phyloP scores from a whole-genome alignment of 169 alveolate genomes.

The Eimeria acervulina region DNA sequence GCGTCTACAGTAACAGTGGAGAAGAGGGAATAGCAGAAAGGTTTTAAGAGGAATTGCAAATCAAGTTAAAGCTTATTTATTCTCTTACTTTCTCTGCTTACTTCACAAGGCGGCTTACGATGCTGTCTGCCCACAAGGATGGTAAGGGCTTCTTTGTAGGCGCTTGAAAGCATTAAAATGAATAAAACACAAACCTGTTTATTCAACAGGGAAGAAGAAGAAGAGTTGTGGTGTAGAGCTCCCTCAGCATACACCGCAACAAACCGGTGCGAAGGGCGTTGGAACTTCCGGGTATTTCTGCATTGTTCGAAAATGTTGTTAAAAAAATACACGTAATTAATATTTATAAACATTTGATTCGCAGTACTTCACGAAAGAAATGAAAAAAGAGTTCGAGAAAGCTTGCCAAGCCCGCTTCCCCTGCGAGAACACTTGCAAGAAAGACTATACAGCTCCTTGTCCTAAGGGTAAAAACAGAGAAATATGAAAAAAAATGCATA shows the following conservation, averaged over 20 bases:
- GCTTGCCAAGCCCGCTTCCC: constrained; percentile 70
- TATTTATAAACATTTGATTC: background rate
- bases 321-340: background rate
- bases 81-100: background rate
- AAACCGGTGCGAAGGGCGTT: constrained; percentile 56
- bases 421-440: constrained; percentile 73
- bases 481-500: no score
- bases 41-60: no score
- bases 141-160: constrained; percentile 11
- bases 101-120: constrained; percentile 14
- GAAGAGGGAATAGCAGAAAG: no score
- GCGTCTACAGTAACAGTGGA: no score
- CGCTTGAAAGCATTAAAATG: no score
- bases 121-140: constrained; percentile 75
- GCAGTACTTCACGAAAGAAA: constrained; percentile 71
- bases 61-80: background rate
- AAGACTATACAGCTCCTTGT: constrained; percentile 51
- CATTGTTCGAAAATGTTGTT: no score
- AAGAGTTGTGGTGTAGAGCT: constrained; percentile 16
- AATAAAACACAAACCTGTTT: no score
- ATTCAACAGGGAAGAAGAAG: constrained; percentile 31
- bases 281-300: constrained; percentile 57
- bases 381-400: constrained; percentile 57
- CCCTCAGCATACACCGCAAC: constrained; percentile 6
- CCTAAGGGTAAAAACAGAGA: constrained; percentile 32